Conservation (phyloP, 257 asterid genomes). For the Rehmannia glutinosa region DNA sequence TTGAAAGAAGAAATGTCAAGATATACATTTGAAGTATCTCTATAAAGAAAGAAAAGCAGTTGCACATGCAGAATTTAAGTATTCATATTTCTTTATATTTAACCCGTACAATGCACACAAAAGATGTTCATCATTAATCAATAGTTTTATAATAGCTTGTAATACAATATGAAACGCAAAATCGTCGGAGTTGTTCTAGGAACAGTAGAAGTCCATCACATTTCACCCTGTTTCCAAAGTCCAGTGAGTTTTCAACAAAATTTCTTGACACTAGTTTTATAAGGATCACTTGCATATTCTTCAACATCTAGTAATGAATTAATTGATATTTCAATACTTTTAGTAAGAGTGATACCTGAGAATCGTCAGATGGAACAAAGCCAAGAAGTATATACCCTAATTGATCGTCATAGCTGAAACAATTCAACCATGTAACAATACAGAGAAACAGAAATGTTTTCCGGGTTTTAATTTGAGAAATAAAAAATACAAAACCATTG, state of each 20-base stretch:
- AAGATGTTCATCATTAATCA: not conserved
- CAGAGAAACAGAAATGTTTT: conserved; percentile 5
- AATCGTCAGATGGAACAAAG: conserved; percentile 79
- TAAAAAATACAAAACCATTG: no score
- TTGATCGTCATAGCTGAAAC: conserved; percentile 97
- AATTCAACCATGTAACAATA: conserved; percentile 68
- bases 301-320: not conserved
- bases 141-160: no score
- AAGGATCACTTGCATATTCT: no score
- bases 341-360: conserved; percentile 49
- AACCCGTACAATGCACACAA: not conserved
- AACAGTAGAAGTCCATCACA: no score
- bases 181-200: not conserved
- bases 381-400: conserved; percentile 90
- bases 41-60: no score
- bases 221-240: no score
- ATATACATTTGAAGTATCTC: no score
- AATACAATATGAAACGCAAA: not conserved
- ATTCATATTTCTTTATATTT: not conserved
- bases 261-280: no score
- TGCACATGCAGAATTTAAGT: not conserved
- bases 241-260: no score
- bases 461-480: no score
- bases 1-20: no score
- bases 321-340: no score